These are phyloP conservation scores for Xylaria curta DNA, from an alignment of 495 filamentous ascomycete species.

Conservation along the genomic window DNA sequence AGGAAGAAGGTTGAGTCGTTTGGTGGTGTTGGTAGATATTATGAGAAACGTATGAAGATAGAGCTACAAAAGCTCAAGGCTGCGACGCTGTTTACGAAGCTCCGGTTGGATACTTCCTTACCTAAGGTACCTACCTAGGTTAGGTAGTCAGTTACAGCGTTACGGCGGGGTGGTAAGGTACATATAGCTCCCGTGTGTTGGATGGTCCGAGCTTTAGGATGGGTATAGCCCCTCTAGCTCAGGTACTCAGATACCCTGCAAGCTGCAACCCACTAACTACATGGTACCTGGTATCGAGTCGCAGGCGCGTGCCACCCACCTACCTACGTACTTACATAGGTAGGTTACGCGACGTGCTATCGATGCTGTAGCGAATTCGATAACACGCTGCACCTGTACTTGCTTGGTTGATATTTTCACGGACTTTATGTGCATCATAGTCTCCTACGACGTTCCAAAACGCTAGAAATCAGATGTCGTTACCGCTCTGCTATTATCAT, in stretches of 20 bases:
- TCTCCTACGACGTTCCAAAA: conserved; percentile 26
- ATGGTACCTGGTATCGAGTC: no score
- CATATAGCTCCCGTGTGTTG: not conserved
- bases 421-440: conserved; percentile 8
- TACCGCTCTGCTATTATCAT: conserved; percentile 26
- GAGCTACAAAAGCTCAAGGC: conserved; percentile 44
- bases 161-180: not conserved
- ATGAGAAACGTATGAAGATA: conserved; percentile 27
- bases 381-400: not conserved
- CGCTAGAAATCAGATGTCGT: conserved; percentile 34
- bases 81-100: conserved; percentile 43
- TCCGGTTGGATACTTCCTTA: conserved; percentile 6
- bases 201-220: not conserved
- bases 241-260: not conserved
- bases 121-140: no score
- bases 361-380: conserved; percentile 1
- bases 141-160: not conserved
- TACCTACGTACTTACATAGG: no score
- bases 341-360: conserved; percentile 20
- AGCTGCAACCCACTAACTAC: conserved; percentile 9
- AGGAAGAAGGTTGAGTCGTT: conserved; percentile 26
- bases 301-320: not conserved
- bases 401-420: not conserved
- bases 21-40: conserved; percentile 26
- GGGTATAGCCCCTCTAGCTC: not conserved